A percentile compares a stretch with the other conserved stretches of the same genome.
Evolutionary conservation across 345 rosid genomes (phyloP).

Genomic region (Cardamine chenopodiifolia): DNA sequence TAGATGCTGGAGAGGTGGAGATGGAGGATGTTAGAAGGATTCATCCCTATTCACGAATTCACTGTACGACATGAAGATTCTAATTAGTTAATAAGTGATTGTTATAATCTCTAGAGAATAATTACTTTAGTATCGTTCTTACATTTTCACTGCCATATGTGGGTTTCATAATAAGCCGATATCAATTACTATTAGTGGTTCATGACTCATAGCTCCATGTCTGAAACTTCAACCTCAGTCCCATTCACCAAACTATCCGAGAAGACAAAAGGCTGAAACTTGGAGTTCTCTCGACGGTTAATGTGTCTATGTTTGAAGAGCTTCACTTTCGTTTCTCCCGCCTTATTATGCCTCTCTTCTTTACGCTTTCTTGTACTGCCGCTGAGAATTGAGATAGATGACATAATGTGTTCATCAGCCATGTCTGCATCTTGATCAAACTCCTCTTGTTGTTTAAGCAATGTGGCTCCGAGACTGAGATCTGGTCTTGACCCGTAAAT

Average conservation of each 20-base stretch:
- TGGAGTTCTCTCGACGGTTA: conserved; percentile 35
- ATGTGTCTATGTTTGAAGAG: conserved; percentile 48
- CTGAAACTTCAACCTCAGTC: conserved; percentile 54
- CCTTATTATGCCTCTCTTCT: conserved; percentile 49
- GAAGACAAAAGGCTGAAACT: conserved; percentile 33
- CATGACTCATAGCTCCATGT: conserved; percentile 40
- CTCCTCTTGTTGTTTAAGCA: conserved; percentile 30
- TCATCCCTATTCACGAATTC: background rate
- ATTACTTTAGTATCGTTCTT: conserved; percentile 18
- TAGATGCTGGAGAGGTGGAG: background rate
- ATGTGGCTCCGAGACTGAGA: conserved; percentile 28
- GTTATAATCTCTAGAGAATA: conserved; percentile 26
- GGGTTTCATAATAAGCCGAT: conserved; percentile 15
- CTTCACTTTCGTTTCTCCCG: conserved; percentile 51
- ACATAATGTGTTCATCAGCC: conserved; percentile 35
- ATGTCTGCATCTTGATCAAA: conserved; percentile 40
- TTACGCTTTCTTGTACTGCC: conserved; percentile 67
- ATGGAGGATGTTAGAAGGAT: conserved; percentile 3
- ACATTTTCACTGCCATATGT: conserved; percentile 4
- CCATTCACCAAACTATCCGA: conserved; percentile 47
- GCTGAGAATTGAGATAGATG: conserved; percentile 23
- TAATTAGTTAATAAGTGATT: conserved; percentile 2
- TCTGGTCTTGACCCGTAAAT: conserved; percentile 49
- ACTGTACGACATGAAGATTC: conserved; percentile 14
- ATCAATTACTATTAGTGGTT: background rate